A percentile compares a stretch with the other conserved stretches of the same genome.
These are phyloP conservation scores for Fusarium sp. DNA, from an alignment of 2,329 filamentous ascomycete species.

Conservation along the genomic window DNA sequence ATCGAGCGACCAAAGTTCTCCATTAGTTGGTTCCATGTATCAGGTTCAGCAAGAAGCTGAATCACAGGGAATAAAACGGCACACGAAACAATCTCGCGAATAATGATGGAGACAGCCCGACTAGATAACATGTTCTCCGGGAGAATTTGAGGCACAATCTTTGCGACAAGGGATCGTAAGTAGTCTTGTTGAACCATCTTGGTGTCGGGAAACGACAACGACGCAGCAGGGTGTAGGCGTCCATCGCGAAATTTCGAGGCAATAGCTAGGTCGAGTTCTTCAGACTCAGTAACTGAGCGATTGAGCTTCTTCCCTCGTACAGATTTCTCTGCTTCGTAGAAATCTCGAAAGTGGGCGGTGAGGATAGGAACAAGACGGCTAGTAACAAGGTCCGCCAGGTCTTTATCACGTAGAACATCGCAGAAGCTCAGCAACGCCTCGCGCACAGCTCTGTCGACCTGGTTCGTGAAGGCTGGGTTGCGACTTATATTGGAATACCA, in stretches of 20 bases:
- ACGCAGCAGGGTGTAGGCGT: slow-evolving; percentile 87
- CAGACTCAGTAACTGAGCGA: slow-evolving; percentile 91
- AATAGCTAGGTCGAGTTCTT: slow-evolving; percentile 94
- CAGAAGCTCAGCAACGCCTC: slow-evolving; percentile 77
- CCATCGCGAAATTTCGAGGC: slow-evolving; percentile 94
- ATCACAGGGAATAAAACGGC: slow-evolving; percentile 88
- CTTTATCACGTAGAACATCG: slow-evolving; percentile 78
- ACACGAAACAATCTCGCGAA: slow-evolving; percentile 92
- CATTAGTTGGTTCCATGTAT: slow-evolving; percentile 97
- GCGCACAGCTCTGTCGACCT: slow-evolving; percentile 85
- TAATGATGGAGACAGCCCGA: slow-evolving; percentile 80
- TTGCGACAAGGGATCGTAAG: slow-evolving; percentile 78
- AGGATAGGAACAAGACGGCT: slow-evolving; percentile 87
- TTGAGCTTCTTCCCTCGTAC: slow-evolving; percentile 91
- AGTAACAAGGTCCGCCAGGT: slow-evolving; percentile 86
- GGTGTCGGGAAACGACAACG: slow-evolving; percentile 84
- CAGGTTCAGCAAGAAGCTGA: slow-evolving; percentile 85
- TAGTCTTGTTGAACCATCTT: slow-evolving; percentile 91
- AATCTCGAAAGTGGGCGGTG: slow-evolving; percentile 89
- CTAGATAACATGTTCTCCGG: slow-evolving; percentile 81
- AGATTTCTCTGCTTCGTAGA: slow-evolving; percentile 87
- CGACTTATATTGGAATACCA: slow-evolving; percentile 92
- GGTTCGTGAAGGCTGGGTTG: slow-evolving; percentile 82
- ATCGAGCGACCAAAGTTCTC: slow-evolving; percentile 88
- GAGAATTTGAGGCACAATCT: slow-evolving; percentile 79